Evolutionary conservation across 495 filamentous ascomycete species (phyloP).

Genomic region (Cercophora newfieldiana): DNA sequence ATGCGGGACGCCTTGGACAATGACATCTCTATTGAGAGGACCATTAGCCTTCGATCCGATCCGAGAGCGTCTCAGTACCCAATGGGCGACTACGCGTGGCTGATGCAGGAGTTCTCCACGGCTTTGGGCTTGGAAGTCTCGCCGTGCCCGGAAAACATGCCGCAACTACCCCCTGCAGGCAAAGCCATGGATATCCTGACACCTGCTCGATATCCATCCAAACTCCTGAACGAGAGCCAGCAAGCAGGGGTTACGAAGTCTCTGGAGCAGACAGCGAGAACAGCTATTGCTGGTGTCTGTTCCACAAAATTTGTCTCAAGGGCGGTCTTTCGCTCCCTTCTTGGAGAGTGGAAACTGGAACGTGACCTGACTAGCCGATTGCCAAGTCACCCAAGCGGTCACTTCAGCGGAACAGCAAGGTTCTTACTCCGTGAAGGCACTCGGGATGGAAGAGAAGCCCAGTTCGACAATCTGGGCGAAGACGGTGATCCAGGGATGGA

Average conservation of each 20-base stretch:
- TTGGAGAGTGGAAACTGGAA: conserved; percentile 68
- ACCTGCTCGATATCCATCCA: conserved; percentile 42
- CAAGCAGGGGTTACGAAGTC: conserved; percentile 29
- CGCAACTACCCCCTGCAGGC: conserved; percentile 35
- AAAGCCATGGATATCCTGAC: conserved; percentile 48
- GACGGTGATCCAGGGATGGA: conserved; percentile 52
- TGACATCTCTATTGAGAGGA: conserved; percentile 48
- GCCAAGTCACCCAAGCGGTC: conserved; percentile 57
- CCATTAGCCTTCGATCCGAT: conserved; percentile 44
- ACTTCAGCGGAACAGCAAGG: conserved; percentile 58
- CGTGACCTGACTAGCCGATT: conserved; percentile 48
- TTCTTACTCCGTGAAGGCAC: conserved; percentile 63
- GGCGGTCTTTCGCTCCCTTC: conserved; percentile 72
- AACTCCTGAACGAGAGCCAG: conserved; percentile 18
- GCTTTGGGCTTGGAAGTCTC: conserved; percentile 49
- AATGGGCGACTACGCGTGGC: conserved; percentile 76
- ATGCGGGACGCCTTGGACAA: conserved; percentile 32
- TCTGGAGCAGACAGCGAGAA: conserved; percentile 35
- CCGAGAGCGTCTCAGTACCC: conserved; percentile 65
- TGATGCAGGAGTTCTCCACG: conserved; percentile 69
- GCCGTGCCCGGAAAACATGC: conserved; percentile 26
- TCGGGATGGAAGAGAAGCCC: conserved; percentile 44
- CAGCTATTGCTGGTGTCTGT: conserved; percentile 36
- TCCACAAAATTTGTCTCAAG: conserved; percentile 50
- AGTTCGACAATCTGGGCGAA: conserved; percentile 23